A percentile compares a stretch with the other conserved stretches of the same genome.
These are phyloP conservation scores for Globisporangium spiculum DNA, from an alignment of 352 stramenopile genomes.

Conservation along the genomic window DNA sequence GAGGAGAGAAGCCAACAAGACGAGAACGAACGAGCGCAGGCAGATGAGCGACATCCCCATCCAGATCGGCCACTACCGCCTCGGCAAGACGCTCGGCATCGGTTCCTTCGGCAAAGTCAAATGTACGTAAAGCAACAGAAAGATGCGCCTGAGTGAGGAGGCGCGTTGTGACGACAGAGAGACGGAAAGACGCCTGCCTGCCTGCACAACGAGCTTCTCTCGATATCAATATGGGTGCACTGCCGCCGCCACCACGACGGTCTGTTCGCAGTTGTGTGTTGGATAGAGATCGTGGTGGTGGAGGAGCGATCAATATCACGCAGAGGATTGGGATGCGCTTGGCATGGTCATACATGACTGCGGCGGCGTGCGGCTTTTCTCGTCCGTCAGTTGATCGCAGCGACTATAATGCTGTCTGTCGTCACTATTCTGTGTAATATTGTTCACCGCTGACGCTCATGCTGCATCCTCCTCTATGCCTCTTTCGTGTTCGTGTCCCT, in stretches of 20 bases:
- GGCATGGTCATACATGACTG: not conserved
- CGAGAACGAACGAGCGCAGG: not conserved
- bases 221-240: not conserved
- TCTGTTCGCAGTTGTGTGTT: not conserved
- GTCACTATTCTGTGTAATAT: not conserved
- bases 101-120: constrained; percentile 99
- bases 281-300: not conserved
- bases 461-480: not conserved
- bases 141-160: not conserved
- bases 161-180: not conserved
- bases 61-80: constrained; percentile 96
- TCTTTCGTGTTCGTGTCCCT: not conserved
- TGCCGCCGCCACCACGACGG: not conserved
- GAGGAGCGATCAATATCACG: not conserved
- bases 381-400: not conserved
- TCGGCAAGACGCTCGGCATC: constrained; percentile 99
- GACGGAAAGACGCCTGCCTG: not conserved
- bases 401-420: not conserved
- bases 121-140: constrained; percentile 57
- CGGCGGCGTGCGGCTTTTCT: not conserved
- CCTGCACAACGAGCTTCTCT: not conserved
- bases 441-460: constrained; percentile 6
- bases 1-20: not conserved
- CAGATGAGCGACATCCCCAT: constrained; percentile 88
- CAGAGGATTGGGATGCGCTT: not conserved